These are phyloP conservation scores for Fusarium torulosum DNA, from an alignment of 2,329 filamentous ascomycete genomes.

Conservation along the genomic window DNA sequence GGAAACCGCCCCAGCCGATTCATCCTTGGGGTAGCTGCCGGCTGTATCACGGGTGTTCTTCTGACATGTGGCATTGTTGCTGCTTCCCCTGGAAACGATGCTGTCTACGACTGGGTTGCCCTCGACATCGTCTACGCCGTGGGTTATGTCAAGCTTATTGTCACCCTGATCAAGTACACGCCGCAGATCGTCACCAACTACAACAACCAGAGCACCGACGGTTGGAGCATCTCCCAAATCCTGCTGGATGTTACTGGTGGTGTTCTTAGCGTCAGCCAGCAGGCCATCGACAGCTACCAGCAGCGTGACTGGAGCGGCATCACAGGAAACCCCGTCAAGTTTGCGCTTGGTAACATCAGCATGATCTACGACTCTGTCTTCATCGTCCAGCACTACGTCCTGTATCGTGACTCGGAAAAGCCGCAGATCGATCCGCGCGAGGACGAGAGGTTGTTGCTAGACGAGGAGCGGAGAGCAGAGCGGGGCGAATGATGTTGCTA, in stretches of 20 bases:
- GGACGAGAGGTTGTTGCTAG: conserved; percentile 47
- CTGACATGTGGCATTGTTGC: conserved; percentile 62
- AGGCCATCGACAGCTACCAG: conserved; percentile 85
- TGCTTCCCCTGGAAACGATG: conserved; percentile 52
- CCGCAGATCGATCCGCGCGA: conserved; percentile 32
- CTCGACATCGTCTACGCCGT: conserved; percentile 76
- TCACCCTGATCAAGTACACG: conserved; percentile 93
- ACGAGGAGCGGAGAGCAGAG: conserved; percentile 48
- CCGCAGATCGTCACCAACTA: conserved; percentile 89
- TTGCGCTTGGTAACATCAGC: conserved; percentile 85
- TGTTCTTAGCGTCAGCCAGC: conserved; percentile 82
- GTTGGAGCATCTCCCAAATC: conserved; percentile 89
- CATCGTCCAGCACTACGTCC: conserved; percentile 86
- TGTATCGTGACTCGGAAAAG: conserved; percentile 66
- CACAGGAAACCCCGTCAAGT: conserved; percentile 91
- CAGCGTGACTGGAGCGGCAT: conserved; percentile 91
- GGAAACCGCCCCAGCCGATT: conserved; percentile 69
- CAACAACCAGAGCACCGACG: conserved; percentile 83
- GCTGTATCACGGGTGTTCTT: conserved; percentile 72
- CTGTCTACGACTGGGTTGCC: conserved; percentile 67
- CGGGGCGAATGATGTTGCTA: conserved; percentile 6
- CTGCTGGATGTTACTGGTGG: conserved; percentile 87
- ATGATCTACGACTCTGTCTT: conserved; percentile 90
- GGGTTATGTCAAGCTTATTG: conserved; percentile 88
- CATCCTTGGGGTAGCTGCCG: conserved; percentile 77